Percentiles rank a stretch among this genome's conserved stretches.
phyloP scores from a whole-genome alignment of 129 eudicot genomes.

The Gnaphalium uliginosum region DNA sequence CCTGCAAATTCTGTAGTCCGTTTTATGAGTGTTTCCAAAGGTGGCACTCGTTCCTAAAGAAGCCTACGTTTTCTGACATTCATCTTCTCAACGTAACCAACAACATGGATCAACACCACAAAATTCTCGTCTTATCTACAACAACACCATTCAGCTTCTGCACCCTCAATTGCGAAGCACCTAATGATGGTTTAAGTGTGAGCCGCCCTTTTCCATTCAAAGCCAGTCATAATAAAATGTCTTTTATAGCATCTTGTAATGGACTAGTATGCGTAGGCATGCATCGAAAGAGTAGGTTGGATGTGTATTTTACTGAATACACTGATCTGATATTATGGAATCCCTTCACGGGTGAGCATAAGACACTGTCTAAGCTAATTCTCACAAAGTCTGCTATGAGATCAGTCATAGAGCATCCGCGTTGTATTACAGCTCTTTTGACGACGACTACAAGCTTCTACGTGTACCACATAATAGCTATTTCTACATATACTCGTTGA shows the following conservation, averaged over 20 bases:
- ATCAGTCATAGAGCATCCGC: not conserved
- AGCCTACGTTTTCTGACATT: not conserved
- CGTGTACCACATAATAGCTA: not conserved
- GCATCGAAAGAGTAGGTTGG: too few species aligned
- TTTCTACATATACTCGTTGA: not conserved
- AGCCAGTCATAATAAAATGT: not conserved
- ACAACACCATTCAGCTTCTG: not conserved
- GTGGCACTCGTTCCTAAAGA: not conserved
- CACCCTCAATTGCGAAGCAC: not conserved
- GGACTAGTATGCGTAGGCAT: not conserved
- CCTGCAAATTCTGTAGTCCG: not conserved
- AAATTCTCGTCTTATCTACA: not conserved
- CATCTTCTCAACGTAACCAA: not conserved
- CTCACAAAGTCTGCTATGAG: not conserved
- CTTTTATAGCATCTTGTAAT: not conserved
- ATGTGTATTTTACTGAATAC: not conserved
- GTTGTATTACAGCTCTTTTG: slow-evolving; percentile 1
- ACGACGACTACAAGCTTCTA: not conserved
- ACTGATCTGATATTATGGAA: not conserved
- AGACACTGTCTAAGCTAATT: not conserved
- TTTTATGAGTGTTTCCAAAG: not conserved
- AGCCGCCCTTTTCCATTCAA: not conserved
- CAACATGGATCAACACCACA: not conserved
- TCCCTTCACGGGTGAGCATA: not conserved
- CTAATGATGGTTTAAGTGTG: not conserved